Evolutionary conservation across 1,284 basidiomycete species (phyloP).

Genomic region (Ustilago tritici): DNA sequence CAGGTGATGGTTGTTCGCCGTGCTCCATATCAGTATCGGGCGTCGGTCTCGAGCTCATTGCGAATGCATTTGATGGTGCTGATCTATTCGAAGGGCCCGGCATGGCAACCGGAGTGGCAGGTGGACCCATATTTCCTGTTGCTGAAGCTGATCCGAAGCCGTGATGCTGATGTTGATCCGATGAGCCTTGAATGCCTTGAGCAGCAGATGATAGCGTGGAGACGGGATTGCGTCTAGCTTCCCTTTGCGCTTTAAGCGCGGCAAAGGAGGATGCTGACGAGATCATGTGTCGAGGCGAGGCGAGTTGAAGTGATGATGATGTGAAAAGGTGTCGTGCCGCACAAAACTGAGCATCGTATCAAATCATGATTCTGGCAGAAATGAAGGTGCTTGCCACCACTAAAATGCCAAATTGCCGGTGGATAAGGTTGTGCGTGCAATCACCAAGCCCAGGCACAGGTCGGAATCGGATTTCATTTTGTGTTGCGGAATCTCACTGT

Average conservation of each 20-base stretch:
- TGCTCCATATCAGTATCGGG: neutral
- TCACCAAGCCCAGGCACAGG: neutral
- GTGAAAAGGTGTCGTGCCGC: neutral
- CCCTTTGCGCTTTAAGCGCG: conserved; percentile 44
- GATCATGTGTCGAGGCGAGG: conserved; percentile 7
- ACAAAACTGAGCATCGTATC: neutral
- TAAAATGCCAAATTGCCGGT: neutral
- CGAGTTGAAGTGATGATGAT: neutral
- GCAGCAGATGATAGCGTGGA: conserved; percentile 5
- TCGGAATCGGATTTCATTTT: neutral
- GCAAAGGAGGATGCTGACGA: conserved; percentile 38
- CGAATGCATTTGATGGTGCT: neutral
- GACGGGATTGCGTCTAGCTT: conserved; percentile 36
- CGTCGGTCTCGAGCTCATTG: conserved; percentile 3
- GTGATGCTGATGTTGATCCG: neutral
- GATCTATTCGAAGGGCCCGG: conserved; percentile 16
- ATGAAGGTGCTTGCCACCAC: neutral
- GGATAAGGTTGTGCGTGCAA: neutral
- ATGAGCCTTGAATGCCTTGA: neutral
- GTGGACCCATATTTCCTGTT: conserved; percentile 14
- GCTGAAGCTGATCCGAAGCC: neutral
- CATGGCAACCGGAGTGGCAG: conserved; percentile 5
- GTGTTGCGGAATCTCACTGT: neutral
- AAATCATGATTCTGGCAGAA: neutral
- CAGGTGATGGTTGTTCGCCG: neutral